These are phyloP conservation scores for Diphasiastrum complanatum DNA, from an alignment of 83 land plant genomes.

Conservation along the genomic window DNA sequence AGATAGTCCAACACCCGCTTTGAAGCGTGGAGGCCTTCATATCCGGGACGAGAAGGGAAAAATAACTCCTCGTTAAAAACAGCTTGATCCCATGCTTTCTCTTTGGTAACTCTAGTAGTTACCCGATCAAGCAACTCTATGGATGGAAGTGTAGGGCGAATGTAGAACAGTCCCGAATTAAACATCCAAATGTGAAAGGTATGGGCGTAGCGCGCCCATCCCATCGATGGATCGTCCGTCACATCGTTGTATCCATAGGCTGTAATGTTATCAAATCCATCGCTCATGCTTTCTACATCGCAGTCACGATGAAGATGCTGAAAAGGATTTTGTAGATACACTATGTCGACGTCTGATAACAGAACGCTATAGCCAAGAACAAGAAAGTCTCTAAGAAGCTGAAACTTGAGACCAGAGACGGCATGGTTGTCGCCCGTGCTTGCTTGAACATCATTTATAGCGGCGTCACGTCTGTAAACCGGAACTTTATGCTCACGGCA, in stretches of 20 bases:
- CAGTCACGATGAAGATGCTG: conserved; percentile 71
- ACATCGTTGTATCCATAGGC: conserved; percentile 97
- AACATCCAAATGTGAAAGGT: conserved; percentile 98
- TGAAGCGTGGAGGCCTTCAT: conserved; percentile 88
- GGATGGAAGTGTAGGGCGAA: conserved; percentile 79
- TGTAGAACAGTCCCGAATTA: conserved; percentile 96
- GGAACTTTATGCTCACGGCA: conserved; percentile 74
- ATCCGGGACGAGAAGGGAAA: conserved; percentile 91
- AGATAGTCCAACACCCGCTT: conserved; percentile 75
- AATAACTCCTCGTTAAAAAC: conserved; percentile 93
- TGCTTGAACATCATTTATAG: conserved; percentile 36
- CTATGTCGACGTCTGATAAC: conserved; percentile 93
- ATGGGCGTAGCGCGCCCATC: conserved; percentile 96
- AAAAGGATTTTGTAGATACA: conserved; percentile 92
- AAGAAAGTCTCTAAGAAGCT: conserved; percentile 76
- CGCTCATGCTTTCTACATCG: conserved; percentile 93
- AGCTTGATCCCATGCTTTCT: conserved; percentile 92
- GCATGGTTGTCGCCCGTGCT: conserved; percentile 73
- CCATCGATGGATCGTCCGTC: conserved; percentile 85
- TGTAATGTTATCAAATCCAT: conserved; percentile 73
- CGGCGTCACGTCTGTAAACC: conserved; percentile 66
- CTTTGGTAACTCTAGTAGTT: conserved; percentile 53
- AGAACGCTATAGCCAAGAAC: conserved; percentile 92
- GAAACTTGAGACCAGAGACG: conserved; percentile 78
- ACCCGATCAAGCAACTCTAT: conserved; percentile 97